Evolutionary conservation across 768 basidiomycete species (phyloP).

Genomic region (Erythrobasidium yunnanense): DNA sequence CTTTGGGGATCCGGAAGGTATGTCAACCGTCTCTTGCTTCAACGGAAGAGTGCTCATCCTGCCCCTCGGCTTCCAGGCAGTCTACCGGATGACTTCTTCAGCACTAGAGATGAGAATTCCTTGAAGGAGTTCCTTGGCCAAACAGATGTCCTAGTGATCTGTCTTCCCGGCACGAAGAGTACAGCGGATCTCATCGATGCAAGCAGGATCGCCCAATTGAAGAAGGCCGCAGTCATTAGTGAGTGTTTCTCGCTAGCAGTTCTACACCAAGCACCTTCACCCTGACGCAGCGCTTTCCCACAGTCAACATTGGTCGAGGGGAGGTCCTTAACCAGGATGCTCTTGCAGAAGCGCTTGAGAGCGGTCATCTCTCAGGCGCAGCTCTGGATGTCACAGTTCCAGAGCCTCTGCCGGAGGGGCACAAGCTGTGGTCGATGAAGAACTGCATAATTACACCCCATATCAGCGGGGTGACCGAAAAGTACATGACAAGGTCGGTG

Average conservation of each 20-base stretch:
- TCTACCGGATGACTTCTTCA: constrained; percentile 16
- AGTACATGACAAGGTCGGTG: constrained; percentile 38
- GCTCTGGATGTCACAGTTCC: constrained; percentile 41
- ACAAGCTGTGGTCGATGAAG: constrained; percentile 41
- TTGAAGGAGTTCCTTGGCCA: constrained; percentile 20
- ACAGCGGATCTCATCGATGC: constrained; percentile 15
- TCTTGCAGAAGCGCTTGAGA: constrained; percentile 16
- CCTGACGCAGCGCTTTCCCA: background rate
- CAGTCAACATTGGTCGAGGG: constrained; percentile 27
- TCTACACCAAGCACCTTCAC: background rate
- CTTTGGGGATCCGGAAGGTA: constrained; percentile 21
- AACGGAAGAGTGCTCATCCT: too few species aligned
- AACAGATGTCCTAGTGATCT: constrained; percentile 22
- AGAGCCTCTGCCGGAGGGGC: constrained; percentile 41
- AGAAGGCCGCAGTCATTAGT: constrained; percentile 23
- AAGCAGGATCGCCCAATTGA: constrained; percentile 12
- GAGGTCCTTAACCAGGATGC: constrained; percentile 16
- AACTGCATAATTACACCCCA: constrained; percentile 43
- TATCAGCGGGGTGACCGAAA: constrained; percentile 39
- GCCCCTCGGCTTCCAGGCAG: too few species aligned
- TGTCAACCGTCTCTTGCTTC: too few species aligned
- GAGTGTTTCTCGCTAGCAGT: background rate
- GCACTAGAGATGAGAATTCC: constrained; percentile 15
- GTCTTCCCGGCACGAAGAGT: constrained; percentile 2
- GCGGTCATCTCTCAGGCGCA: constrained; percentile 2